Evolutionary conservation across 2,329 filamentous ascomycete species (phyloP).

Genomic region (Arthrobotrys sphaeroides): DNA sequence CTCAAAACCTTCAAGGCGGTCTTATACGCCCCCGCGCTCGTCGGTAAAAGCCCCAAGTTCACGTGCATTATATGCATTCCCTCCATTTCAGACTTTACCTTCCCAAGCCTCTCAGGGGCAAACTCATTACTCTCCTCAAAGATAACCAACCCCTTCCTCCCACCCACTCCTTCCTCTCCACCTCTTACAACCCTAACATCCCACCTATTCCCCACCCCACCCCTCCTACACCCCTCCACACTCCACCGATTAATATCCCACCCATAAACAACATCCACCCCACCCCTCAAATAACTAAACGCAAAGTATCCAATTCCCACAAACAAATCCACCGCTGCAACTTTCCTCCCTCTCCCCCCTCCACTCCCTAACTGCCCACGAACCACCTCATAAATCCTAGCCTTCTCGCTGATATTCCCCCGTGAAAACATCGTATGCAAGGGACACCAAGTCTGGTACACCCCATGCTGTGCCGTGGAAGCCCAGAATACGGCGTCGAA

Average conservation of each 20-base stretch:
- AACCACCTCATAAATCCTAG: slow-evolving; percentile 70
- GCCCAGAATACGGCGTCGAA: slow-evolving; percentile 80
- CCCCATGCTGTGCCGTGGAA: slow-evolving; percentile 77
- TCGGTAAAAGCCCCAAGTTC: slow-evolving; percentile 72
- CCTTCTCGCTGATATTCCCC: slow-evolving; percentile 90
- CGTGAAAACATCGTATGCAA: slow-evolving; percentile 93
- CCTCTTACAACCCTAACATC: slow-evolving; percentile 66
- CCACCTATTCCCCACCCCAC: slow-evolving; percentile 76
- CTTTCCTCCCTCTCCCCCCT: not conserved
- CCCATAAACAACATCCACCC: slow-evolving; percentile 75
- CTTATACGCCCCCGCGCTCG: slow-evolving; percentile 68
- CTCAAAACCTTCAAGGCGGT: slow-evolving; percentile 65
- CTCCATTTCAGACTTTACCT: slow-evolving; percentile 58
- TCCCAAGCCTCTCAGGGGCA: slow-evolving; percentile 64
- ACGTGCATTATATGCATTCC: slow-evolving; percentile 65
- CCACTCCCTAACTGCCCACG: slow-evolving; percentile 60
- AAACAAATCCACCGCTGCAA: slow-evolving; percentile 76
- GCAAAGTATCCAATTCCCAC: slow-evolving; percentile 94
- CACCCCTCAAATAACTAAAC: slow-evolving; percentile 80
- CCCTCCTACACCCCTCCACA: slow-evolving; percentile 81
- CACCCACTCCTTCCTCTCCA: slow-evolving; percentile 60
- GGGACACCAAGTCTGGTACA: slow-evolving; percentile 86
- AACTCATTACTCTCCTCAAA: slow-evolving; percentile 75
- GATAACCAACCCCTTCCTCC: slow-evolving; percentile 69
- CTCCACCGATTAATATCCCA: slow-evolving; percentile 94